Evolutionary conservation across 345 rosid species (phyloP), one percentile per base, ranked within the genome.

Genomic region (Cardiospermum halicacabum): DNA sequence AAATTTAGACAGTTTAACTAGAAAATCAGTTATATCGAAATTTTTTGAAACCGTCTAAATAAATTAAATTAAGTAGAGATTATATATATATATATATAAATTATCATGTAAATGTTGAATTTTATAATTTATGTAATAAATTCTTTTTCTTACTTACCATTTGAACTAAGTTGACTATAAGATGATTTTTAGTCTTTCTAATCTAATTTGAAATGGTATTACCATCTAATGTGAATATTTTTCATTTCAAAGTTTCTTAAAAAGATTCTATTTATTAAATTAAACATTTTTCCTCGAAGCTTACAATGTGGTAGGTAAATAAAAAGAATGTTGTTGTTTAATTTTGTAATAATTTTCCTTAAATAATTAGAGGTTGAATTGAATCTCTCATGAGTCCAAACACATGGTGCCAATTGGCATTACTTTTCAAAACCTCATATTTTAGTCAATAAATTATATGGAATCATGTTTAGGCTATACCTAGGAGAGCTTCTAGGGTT

Each of bases 311-410:
- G 39, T 11, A 34, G 0, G 39, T 34, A 2, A 34, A 34, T 34
- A 0, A 34, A 34, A 50, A 50, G 55, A 50, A 21, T 50, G 55
- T 10, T 19, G 55, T 50, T 25, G 39, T 50, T 5, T n/a, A n/a
- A n/a, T n/a, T n/a, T n/a, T n/a, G n/a, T n/a, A n/a, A 15, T 50
- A 7, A 28, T 1, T 13, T 28, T 19, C 39, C 39, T 4, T 3
- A 11, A 34, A 34, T 34, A 34, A 43, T 40, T 15, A n/a, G 7
- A 7, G 49, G 49, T 43, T 21, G 54, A 50, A n/a, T n/a, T n/a
- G n/a, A n/a, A n/a, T n/a, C 22, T 56, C 40, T 36, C 40, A 30
- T 56, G 25, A 30, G 40, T 31, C 60, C 42, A n/a, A 56, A 56
- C 13, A 32, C 58, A 53, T 21, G 25, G 53, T 2, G 39, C 9